Conservation (phyloP, 257 asterid genomes). For the Vinca minor region DNA sequence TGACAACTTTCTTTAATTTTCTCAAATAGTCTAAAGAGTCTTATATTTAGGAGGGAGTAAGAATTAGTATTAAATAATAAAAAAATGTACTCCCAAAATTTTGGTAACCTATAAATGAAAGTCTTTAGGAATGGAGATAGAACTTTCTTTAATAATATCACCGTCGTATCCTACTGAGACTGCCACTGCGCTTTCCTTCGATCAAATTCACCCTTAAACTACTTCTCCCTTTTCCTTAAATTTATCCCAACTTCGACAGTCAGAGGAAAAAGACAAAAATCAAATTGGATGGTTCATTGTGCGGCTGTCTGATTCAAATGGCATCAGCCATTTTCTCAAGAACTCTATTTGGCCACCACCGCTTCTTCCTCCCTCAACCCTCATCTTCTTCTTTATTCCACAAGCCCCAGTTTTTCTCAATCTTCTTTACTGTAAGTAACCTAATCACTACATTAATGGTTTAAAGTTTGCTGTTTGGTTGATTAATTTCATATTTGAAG, state of each 20-base stretch:
- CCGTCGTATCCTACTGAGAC: neutral
- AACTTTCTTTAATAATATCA: too few species aligned
- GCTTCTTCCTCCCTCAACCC: slow-evolving; percentile 36
- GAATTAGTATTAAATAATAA: too few species aligned
- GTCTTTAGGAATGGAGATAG: too few species aligned
- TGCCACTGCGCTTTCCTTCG: neutral
- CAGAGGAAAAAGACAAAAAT: slow-evolving; percentile 5
- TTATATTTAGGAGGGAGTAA: too few species aligned
- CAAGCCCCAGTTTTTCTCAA: slow-evolving; percentile 28
- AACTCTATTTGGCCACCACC: slow-evolving; percentile 48
- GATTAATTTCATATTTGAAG: neutral
- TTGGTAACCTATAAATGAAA: too few species aligned
- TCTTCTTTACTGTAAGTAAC: slow-evolving; percentile 44
- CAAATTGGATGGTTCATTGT: slow-evolving; percentile 16
- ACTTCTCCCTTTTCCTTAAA: neutral
- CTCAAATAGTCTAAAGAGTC: too few species aligned
- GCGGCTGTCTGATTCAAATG: slow-evolving; percentile 34
- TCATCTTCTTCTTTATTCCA: slow-evolving; percentile 29
- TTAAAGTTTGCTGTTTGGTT: neutral
- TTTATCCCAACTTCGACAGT: neutral
- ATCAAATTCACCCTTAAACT: neutral
- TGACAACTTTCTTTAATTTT: too few species aligned
- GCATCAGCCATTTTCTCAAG: slow-evolving; percentile 59
- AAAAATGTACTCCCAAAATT: too few species aligned
- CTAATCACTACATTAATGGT: neutral